Base-by-base conservation (phyloP, 2,329 filamentous ascomycete species). In the Apiospora arundinis region DNA sequence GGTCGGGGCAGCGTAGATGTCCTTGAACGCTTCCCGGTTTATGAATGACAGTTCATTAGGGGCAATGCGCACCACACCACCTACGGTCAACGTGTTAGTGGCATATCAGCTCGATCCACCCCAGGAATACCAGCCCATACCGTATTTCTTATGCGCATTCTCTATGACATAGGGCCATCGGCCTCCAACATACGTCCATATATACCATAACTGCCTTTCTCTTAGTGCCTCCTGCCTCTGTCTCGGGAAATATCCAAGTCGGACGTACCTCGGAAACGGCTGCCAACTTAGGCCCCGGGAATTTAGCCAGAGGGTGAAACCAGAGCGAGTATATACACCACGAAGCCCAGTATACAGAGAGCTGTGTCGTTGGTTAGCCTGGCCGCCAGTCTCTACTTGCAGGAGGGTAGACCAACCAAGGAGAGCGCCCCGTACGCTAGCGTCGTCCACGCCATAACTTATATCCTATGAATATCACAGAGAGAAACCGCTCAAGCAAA, bases 251-350 rank as follows among this genome's bases (percentile, higher is more conserved):
- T 28, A 32, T 37, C 2, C n/a, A 23, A 5, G 48, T 18, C 52
- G 5, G 9, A 16, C 11, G 0, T 32, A 75, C 74, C 49, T 76
- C 70, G n/a, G 74, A 73, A 23, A 75, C 49, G 7, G 74, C 74
- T 28, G 74, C 73, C 4, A 76, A 56, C 21, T 65, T 71, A 5
- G 74, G 74, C 8, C 73, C 75, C 2, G 75, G 74, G 52, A 74
- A 76, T 45, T 76, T 74, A 45, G 74, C 70, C 21, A 76, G 65
- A 21, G 73, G 74, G 42, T 76, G 75, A 14, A 76, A 74, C 65
- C 68, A 73, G 9, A 75, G 69, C 18, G 56, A 28, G 37, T 74
- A 74, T 9, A 71, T 45, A 37, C 45, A 69, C 52, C 71, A 70
- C 16, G 25, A 60, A 23, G 68, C 28, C 44, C 44, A 69, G 63